Conservation (phyloP, 306 rosid species). For the Inga leiocalycina region DNA sequence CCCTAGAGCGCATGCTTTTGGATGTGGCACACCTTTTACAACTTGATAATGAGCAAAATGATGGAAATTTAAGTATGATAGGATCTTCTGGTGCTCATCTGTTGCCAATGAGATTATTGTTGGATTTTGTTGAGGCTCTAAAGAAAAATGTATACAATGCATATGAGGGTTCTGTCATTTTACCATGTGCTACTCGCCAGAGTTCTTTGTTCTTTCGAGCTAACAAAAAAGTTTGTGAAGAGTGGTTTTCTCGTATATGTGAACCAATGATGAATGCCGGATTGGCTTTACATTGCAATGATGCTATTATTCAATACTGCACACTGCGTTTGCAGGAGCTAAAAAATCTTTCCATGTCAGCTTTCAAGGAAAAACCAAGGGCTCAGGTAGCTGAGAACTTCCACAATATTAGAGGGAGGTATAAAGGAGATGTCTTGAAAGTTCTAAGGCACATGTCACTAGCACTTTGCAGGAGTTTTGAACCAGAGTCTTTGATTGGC, state of each 20-base stretch:
- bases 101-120: conserved; percentile 85
- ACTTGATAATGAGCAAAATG: conserved; percentile 85
- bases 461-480: conserved; percentile 80
- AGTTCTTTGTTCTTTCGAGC: conserved; percentile 95
- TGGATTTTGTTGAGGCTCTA: conserved; percentile 90
- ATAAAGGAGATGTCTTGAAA: conserved; percentile 67
- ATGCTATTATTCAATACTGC: conserved; percentile 87
- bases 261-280: conserved; percentile 99
- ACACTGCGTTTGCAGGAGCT: conserved; percentile 84
- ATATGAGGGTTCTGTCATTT: conserved; percentile 87
- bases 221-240: conserved; percentile 95
- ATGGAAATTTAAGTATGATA: conserved; percentile 89
- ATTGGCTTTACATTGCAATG: conserved; percentile 85
- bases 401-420: conserved; percentile 59
- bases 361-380: conserved; percentile 79
- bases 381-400: conserved; percentile 63
- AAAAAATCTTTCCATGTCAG: conserved; percentile 59
- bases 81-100: conserved; percentile 95
- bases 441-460: conserved; percentile 78
- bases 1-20: conserved; percentile 93
- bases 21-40: conserved; percentile 82
- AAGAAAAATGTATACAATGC: conserved; percentile 97
- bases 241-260: conserved; percentile 99
- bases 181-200: conserved; percentile 74
- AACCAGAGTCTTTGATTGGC: conserved; percentile 83